Evolutionary conservation across 1,139 yeast species (phyloP).

Genomic region (Magnusiomyces tetraspermus): DNA sequence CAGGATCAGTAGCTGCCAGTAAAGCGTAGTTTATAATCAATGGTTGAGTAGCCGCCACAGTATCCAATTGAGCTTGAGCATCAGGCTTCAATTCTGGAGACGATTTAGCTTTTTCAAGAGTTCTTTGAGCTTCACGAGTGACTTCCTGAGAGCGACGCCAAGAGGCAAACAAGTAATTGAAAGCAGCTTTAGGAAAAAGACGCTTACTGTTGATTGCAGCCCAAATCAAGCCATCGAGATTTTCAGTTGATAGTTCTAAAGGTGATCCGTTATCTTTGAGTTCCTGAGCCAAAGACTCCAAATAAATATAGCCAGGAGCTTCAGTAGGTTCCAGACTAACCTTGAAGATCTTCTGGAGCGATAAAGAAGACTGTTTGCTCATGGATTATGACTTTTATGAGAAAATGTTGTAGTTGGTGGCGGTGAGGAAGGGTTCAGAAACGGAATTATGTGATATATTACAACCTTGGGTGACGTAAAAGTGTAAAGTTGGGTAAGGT

Average conservation of each 20-base stretch:
- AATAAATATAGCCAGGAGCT: conserved; percentile 9
- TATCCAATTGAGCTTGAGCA: background rate
- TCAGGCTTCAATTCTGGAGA: background rate
- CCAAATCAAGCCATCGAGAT: background rate
- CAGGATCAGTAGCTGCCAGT: conserved; percentile 2
- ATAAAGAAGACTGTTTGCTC: background rate
- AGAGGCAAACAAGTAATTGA: background rate
- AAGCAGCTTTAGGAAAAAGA: background rate
- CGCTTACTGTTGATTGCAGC: background rate
- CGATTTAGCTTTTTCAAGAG: background rate
- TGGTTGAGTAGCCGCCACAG: background rate
- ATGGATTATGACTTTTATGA: too few species aligned
- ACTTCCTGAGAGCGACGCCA: background rate
- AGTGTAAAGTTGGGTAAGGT: too few species aligned
- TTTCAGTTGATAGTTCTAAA: background rate
- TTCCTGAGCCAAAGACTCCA: conserved; percentile 1
- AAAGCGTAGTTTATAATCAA: conserved; percentile 1
- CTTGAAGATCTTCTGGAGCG: conserved; percentile 18
- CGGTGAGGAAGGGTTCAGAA: too few species aligned
- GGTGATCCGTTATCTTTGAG: conserved; percentile 3
- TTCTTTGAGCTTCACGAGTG: background rate
- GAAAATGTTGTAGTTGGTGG: too few species aligned
- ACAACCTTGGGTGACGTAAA: too few species aligned
- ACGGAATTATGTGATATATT: too few species aligned
- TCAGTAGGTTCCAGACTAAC: conserved; percentile 18